Evolutionary conservation across 176 grass and related monocot genomes (phyloP).

Genomic region (sorghum (Sorghum bicolor)): DNA sequence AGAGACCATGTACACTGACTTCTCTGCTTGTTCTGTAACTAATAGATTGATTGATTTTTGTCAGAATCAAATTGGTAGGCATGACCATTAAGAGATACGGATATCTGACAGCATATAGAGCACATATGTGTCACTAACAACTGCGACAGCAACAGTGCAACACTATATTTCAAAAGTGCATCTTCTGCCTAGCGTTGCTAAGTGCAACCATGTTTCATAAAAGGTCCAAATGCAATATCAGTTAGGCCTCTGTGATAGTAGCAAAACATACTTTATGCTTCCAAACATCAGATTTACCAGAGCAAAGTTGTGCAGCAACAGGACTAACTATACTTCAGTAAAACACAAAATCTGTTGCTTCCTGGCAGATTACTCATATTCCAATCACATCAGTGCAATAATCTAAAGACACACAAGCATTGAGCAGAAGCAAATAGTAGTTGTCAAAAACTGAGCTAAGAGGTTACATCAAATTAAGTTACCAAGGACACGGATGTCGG

Average conservation of each 20-base stretch:
- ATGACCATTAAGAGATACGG: neutral
- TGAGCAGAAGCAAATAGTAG: neutral
- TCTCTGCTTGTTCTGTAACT: slow-evolving; percentile 22
- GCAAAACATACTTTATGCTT: neutral
- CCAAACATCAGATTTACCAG: neutral
- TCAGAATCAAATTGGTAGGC: slow-evolving; percentile 5
- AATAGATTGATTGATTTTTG: neutral
- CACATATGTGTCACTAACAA: neutral
- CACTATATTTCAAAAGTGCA: neutral
- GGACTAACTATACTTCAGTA: slow-evolving; percentile 9
- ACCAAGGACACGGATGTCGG: slow-evolving; percentile 46
- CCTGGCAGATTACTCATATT: neutral
- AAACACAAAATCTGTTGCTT: slow-evolving; percentile 2
- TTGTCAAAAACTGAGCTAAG: slow-evolving; percentile 5
- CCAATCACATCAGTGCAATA: neutral
- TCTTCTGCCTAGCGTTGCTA: neutral
- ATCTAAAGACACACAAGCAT: neutral
- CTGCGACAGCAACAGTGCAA: neutral
- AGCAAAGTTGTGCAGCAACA: slow-evolving; percentile 1
- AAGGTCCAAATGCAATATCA: neutral
- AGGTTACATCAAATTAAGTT: slow-evolving; percentile 17
- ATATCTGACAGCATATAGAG: slow-evolving; percentile 9
- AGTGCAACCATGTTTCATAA: slow-evolving; percentile 4
- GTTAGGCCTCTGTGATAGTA: neutral
- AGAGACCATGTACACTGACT: slow-evolving; percentile 2